Evolutionary conservation across 2,329 filamentous ascomycete genomes (phyloP).

Genomic region (Coleophoma eucalyptorum): DNA sequence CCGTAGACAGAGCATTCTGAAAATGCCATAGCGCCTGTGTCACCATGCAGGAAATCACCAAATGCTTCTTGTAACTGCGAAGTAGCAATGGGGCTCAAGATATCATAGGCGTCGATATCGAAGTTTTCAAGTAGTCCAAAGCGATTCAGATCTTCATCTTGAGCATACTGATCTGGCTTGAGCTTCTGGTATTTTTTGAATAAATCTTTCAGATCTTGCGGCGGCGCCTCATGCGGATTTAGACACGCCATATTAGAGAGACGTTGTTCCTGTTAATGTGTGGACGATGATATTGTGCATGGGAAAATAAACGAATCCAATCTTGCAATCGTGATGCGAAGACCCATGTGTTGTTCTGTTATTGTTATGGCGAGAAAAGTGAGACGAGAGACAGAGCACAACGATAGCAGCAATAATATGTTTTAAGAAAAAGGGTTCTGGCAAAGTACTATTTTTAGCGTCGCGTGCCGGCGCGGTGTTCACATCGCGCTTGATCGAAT

Average conservation of each 20-base stretch:
- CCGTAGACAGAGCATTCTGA: slow-evolving; percentile 52
- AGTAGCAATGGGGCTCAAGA: slow-evolving; percentile 36
- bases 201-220: slow-evolving; percentile 60
- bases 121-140: slow-evolving; percentile 8
- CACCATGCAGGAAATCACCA: slow-evolving; percentile 32
- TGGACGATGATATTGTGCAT: not conserved
- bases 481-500: no score
- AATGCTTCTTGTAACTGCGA: slow-evolving; percentile 41
- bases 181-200: slow-evolving; percentile 75
- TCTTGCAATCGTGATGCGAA: not conserved
- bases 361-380: no score
- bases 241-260: slow-evolving; percentile 31
- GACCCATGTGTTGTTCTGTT: no score
- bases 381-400: no score
- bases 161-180: slow-evolving; percentile 44
- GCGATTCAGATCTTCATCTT: slow-evolving; percentile 49
- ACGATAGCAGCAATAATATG: no score
- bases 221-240: slow-evolving; percentile 76
- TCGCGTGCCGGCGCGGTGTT: no score
- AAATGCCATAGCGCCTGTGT: not conserved
- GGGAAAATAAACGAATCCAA: not conserved
- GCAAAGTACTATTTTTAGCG: no score
- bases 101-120: no score
- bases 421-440: no score
- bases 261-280: not conserved